Base-by-base conservation (phyloP, 805 yeast genomes). In the Barnettozyma pratensis region DNA sequence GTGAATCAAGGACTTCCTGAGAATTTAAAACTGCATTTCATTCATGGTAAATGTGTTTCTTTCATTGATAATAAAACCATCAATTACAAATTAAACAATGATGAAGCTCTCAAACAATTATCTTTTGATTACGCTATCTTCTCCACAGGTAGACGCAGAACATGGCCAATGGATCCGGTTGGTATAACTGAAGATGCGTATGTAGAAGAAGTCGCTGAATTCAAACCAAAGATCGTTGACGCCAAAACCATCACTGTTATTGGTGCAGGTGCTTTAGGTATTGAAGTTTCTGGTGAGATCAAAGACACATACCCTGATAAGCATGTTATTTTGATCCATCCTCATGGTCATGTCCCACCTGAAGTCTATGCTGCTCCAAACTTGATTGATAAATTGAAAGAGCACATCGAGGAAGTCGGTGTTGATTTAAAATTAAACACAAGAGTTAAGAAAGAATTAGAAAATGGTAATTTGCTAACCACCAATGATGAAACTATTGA, bases 81-180 rank as follows among this genome's bases (percentile, higher is more conserved):
- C 5, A 38, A 54, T 25, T 48, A 58, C 50, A 30, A 49, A 26
- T 27, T 57, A 10, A 54, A 53, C 34, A 58, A 58, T 7, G 63
- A 57, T 7, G 59, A 59, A 7, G 12, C 37, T 2, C 49, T 53
- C 14, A 52, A 53, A 10, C 51, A 50, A 57, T 69, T 40, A 27
- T 57, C 61, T 7, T 78, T 76, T 57, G 79, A 78, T 52, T 77
- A 74, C 52, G 72, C 70, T 25, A 63, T 77, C 9, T 57, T 69
- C 45, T 77, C 81, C 5, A 61, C 76, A 2, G 83, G 83, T 1
- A 64, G 82, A 57, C 66, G 76, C 45, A 63, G 83, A 51, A 63
- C 65, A 39, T 77, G 80, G 80, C 83, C 83, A 11, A 71, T 75
- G 36, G 76, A 77, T 35, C 83, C 82, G 3, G 56, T 64, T n/a